These are phyloP conservation scores for Aspergillus coremiiformis DNA, from an alignment of 495 filamentous ascomycete genomes.

Conservation along the genomic window DNA sequence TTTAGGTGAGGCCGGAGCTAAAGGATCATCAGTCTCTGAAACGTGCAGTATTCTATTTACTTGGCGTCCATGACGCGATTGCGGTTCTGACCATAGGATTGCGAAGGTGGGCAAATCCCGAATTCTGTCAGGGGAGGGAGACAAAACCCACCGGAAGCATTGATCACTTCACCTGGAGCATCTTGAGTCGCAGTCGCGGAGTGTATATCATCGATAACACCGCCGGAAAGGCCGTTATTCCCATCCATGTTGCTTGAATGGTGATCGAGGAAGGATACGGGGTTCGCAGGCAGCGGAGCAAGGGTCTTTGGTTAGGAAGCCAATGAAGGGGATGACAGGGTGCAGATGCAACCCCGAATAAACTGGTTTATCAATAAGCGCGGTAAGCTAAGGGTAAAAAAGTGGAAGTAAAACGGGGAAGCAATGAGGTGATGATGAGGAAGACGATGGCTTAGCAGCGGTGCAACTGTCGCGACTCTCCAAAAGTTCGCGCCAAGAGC, in stretches of 20 bases:
- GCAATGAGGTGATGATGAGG: background rate
- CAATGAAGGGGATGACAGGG: conserved; percentile 1
- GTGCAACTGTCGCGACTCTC: conserved; percentile 16
- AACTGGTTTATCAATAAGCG: background rate
- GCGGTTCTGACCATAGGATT: conserved; percentile 22
- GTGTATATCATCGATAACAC: conserved; percentile 27
- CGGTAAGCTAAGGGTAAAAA: conserved; percentile 5
- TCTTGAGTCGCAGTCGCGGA: conserved; percentile 22
- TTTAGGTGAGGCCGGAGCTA: conserved; percentile 71
- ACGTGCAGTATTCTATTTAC: conserved; percentile 19
- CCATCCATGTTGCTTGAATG: conserved; percentile 33
- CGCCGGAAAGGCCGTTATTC: conserved; percentile 19
- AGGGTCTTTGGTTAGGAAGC: conserved; percentile 22
- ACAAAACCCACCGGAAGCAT: conserved; percentile 28
- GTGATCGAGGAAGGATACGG: conserved; percentile 18
- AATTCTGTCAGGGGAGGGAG: background rate
- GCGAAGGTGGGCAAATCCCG: conserved; percentile 12
- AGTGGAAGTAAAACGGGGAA: background rate
- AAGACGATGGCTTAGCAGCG: conserved; percentile 5
- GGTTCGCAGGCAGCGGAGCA: conserved; percentile 31
- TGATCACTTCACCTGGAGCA: conserved; percentile 21
- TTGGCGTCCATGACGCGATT: conserved; percentile 28
- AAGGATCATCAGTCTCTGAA: conserved; percentile 62
- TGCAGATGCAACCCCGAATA: conserved; percentile 11
- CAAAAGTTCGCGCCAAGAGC: conserved; percentile 17